These are phyloP conservation scores for Incumbomyces lentus DNA, from an alignment of 2,329 filamentous ascomycete species.

Conservation along the genomic window DNA sequence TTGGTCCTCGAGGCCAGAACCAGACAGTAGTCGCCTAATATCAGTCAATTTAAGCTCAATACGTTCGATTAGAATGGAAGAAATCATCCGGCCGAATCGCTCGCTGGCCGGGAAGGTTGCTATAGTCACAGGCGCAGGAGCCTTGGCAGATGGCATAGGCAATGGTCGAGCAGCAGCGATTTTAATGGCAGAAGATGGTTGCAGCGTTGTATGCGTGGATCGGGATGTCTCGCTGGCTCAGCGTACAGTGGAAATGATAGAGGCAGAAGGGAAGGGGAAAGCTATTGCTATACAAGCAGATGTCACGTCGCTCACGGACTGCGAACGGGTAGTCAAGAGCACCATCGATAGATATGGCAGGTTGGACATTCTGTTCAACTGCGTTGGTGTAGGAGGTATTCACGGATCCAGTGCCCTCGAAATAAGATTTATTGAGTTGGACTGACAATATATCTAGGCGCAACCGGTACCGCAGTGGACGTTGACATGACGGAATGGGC, in stretches of 20 bases:
- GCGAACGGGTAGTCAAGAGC: constrained; percentile 30
- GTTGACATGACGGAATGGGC: constrained; percentile 52
- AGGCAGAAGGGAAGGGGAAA: constrained; percentile 29
- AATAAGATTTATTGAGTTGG: not conserved
- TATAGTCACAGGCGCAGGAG: constrained; percentile 52
- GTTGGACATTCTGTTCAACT: constrained; percentile 55
- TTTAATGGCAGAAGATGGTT: constrained; percentile 49
- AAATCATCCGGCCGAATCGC: constrained; percentile 15
- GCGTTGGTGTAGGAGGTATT: constrained; percentile 48
- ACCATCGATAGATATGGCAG: constrained; percentile 43
- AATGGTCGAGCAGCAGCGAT: constrained; percentile 51
- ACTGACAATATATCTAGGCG: constrained; percentile 24
- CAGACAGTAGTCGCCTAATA: not conserved
- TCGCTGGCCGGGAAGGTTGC: constrained; percentile 24
- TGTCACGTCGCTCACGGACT: constrained; percentile 46
- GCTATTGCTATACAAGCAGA: constrained; percentile 41
- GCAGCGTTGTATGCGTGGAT: constrained; percentile 50
- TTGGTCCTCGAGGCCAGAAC: not conserved
- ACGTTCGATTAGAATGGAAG: not conserved
- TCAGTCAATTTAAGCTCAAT: not conserved
- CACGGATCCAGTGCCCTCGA: not conserved
- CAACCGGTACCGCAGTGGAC: constrained; percentile 48
- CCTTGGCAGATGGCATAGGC: constrained; percentile 47
- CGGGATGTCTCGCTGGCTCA: constrained; percentile 39
- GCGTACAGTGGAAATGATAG: constrained; percentile 45